Base-by-base conservation (phyloP, 768 basidiomycete species). In the Asterophora parasitica region DNA sequence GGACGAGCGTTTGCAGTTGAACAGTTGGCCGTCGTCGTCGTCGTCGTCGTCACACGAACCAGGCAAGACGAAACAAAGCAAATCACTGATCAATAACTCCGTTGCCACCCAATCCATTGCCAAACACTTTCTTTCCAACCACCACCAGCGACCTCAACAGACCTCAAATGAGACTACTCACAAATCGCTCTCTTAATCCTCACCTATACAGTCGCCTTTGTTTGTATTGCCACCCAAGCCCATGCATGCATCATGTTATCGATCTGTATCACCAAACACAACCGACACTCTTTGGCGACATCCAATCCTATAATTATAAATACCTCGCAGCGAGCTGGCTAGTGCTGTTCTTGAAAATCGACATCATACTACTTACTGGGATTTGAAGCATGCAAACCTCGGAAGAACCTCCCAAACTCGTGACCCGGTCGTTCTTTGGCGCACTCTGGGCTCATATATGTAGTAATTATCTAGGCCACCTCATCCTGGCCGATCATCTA, bases 21-120 rank as follows among this genome's bases (percentile, higher is more conserved):
- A 51, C 51, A 62, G 59, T 51, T 46, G 48, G 47, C 50, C 38
- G 40, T 63, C 61, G 49, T 53, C 54, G 66, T 65, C 65, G 65
- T 65, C 65, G 65, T 65, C 59, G 30, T 68, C 64, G 68, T 66
- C 53, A 57, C 60, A 56, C 55, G 51, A 50, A 51, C 51, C 61
- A 57, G 58, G 56, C 47, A 37, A 46, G 53, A 55, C 49, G 37
- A 57, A 39, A 56, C 55, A 53, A 46, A 44, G 49, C 28, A 46
- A 51, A 42, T 51, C 49, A 53, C 35, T 47, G 49, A 50, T 56
- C 52, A 50, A 50, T 48, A 49, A 49, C 46, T 33, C 44, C 32
- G 39, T 50, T 46, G 49, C 46, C 57, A 50, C 49, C 41, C 50
- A 50, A 45, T 37, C 39, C n/a, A n/a, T n/a, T n/a, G n/a, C n/a